These are phyloP conservation scores for Venturia effusa DNA, from an alignment of 2,329 filamentous ascomycete species.

Conservation along the genomic window DNA sequence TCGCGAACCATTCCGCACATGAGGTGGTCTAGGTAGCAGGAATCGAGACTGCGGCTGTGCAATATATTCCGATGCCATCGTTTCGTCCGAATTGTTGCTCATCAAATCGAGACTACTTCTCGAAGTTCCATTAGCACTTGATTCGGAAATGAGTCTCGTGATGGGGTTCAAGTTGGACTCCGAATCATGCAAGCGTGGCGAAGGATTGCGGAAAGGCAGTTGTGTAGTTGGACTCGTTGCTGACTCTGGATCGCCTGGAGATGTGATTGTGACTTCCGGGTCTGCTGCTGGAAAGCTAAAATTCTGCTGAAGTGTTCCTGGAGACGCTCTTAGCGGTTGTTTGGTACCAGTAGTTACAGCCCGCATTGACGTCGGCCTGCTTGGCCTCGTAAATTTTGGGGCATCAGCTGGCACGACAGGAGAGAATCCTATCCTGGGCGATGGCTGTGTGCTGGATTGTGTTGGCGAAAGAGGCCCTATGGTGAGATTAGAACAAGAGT, in stretches of 20 bases:
- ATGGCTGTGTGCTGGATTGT: not conserved
- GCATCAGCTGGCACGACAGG: not conserved
- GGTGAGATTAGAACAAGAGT: not conserved
- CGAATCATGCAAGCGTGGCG: constrained; percentile 23
- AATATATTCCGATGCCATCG: constrained; percentile 77
- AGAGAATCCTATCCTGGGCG: not conserved
- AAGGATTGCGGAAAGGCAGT: constrained; percentile 18
- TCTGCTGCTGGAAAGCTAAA: constrained; percentile 46
- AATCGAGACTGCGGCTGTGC: constrained; percentile 34
- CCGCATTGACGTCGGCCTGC: not conserved
- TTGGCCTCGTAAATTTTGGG: constrained; percentile 5
- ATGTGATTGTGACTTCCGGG: not conserved
- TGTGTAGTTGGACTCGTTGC: constrained; percentile 11
- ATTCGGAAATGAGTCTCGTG: constrained; percentile 63
- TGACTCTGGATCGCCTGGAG: constrained; percentile 10
- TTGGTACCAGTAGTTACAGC: constrained; percentile 16
- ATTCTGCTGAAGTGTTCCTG: constrained; percentile 32
- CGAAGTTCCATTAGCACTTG: constrained; percentile 68
- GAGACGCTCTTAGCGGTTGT: constrained; percentile 27
- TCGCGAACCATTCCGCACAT: constrained; percentile 13
- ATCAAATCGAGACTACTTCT: constrained; percentile 87
- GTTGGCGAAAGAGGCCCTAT: not conserved
- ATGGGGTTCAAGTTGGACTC: constrained; percentile 44
- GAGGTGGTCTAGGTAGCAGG: constrained; percentile 4
- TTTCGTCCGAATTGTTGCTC: constrained; percentile 93